These are phyloP conservation scores for Amoeboaphelidium protococcarum DNA, from an alignment of 371 early-diverging fungal species.

Conservation along the genomic window DNA sequence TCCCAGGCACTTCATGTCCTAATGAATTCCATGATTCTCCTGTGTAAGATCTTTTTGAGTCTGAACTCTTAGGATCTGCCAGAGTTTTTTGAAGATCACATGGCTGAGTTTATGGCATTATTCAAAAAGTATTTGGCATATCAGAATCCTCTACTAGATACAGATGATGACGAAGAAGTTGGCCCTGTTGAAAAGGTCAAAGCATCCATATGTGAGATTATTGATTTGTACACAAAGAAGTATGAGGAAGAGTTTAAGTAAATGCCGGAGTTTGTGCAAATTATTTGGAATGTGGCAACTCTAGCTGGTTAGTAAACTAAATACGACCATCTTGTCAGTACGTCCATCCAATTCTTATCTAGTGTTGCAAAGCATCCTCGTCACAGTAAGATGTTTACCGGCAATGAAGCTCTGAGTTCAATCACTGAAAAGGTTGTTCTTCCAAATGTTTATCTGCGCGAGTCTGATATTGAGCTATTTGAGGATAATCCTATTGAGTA, in stretches of 20 bases:
- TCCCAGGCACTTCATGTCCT: slow-evolving; percentile 29
- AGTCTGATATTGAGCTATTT: slow-evolving; percentile 71
- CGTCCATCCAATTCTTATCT: slow-evolving; percentile 59
- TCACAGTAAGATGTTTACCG: slow-evolving; percentile 35
- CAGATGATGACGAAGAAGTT: slow-evolving; percentile 49
- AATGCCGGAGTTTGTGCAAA: slow-evolving; percentile 47
- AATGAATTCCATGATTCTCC: slow-evolving; percentile 38
- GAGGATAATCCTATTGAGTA: slow-evolving; percentile 87
- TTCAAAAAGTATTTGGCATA: slow-evolving; percentile 39
- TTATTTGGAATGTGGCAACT: slow-evolving; percentile 57
- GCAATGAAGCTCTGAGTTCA: slow-evolving; percentile 30
- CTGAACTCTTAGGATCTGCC: slow-evolving; percentile 85
- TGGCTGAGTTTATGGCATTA: slow-evolving; percentile 63
- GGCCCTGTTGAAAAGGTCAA: slow-evolving; percentile 60
- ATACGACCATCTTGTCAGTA: slow-evolving; percentile 67
- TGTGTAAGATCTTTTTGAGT: slow-evolving; percentile 65
- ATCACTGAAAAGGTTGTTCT: slow-evolving; percentile 72
- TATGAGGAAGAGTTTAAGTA: slow-evolving; percentile 65
- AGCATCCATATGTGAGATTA: slow-evolving; percentile 59
- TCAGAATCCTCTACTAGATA: slow-evolving; percentile 33
- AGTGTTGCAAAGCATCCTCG: slow-evolving; percentile 53
- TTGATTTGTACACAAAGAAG: slow-evolving; percentile 56
- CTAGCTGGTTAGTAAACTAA: slow-evolving; percentile 33
- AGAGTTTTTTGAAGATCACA: slow-evolving; percentile 72
- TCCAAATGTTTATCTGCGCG: slow-evolving; percentile 70